Percentiles rank a stretch among this genome's conserved stretches.
phyloP scores from a whole-genome alignment of 768 basidiomycete genomes.

The Lanmaoa pseudosensibilis region DNA sequence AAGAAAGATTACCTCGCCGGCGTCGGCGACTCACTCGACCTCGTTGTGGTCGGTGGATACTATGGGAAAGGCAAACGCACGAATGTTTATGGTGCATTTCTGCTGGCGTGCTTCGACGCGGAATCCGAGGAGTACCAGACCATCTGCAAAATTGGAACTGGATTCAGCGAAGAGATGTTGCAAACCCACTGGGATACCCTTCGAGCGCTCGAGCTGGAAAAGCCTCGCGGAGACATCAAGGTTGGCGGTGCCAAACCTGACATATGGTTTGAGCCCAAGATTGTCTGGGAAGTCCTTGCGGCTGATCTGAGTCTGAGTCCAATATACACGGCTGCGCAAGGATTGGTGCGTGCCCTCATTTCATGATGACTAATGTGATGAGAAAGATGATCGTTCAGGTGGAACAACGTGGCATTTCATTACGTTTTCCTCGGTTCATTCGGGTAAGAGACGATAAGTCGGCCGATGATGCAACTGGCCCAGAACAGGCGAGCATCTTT shows the following conservation, averaged over 20 bases:
- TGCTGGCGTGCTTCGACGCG: conserved; percentile 93
- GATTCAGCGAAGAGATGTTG: conserved; percentile 91
- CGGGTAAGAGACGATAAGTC: conserved; percentile 90
- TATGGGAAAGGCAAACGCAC: conserved; percentile 98
- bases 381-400: conserved; percentile 43
- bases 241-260: conserved; percentile 94
- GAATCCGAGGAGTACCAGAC: conserved; percentile 95
- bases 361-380: background rate
- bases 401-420: conserved; percentile 88
- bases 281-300: conserved; percentile 98
- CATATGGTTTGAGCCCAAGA: conserved; percentile 95
- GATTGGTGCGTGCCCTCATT: conserved; percentile 56
- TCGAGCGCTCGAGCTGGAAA: conserved; percentile 70
- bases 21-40: conserved; percentile 93
- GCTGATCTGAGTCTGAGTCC: conserved; percentile 97
- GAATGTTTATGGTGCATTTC: conserved; percentile 95
- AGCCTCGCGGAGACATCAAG: conserved; percentile 80
- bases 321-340: conserved; percentile 92
- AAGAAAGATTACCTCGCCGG: conserved; percentile 99
- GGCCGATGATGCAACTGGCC: conserved; percentile 87
- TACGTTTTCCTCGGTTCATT: conserved; percentile 95
- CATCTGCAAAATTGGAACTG: conserved; percentile 98
- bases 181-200: conserved; percentile 79
- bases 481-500: conserved; percentile 71
- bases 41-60: conserved; percentile 97